Conservation (phyloP, 2,329 filamentous ascomycete species). For the Verticillium zaregamsianum region DNA sequence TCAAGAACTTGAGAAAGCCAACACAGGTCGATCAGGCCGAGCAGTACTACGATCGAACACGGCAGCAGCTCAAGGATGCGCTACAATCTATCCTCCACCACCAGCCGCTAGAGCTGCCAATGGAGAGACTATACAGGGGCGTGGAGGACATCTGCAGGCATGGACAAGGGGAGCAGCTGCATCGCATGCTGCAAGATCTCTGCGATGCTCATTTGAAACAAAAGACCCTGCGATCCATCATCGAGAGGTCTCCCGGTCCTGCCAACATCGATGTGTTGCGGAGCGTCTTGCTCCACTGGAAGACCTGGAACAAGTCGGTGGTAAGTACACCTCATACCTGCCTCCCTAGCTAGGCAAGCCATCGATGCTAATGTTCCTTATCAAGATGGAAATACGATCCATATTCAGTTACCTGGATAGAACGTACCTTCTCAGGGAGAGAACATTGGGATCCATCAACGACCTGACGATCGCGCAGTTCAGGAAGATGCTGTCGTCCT, state of each 20-base stretch:
- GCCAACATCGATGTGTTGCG: conserved; percentile 62
- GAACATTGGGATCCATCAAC: conserved; percentile 67
- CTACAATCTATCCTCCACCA: conserved; percentile 69
- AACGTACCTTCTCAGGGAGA: conserved; percentile 75
- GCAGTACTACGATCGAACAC: conserved; percentile 73
- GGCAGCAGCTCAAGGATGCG: conserved; percentile 69
- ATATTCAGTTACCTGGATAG: conserved; percentile 94
- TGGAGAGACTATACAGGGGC: conserved; percentile 84
- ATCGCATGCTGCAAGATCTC: conserved; percentile 58
- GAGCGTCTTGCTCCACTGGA: conserved; percentile 58
- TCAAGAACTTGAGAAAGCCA: conserved; percentile 81
- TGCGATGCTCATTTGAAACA: conserved; percentile 64
- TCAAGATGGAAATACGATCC: conserved; percentile 70
- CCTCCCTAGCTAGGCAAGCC: conserved; percentile 5
- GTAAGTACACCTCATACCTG: conserved; percentile 39
- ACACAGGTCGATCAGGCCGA: conserved; percentile 58
- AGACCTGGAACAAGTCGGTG: conserved; percentile 72
- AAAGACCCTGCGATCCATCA: conserved; percentile 43
- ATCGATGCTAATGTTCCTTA: conserved; percentile 9
- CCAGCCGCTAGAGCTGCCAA: conserved; percentile 60
- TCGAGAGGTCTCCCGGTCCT: conserved; percentile 23
- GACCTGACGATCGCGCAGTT: conserved; percentile 79
- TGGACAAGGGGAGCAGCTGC: conserved; percentile 65
- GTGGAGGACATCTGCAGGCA: conserved; percentile 89
- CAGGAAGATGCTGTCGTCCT: conserved; percentile 51